Conservation (phyloP, 1,284 basidiomycete genomes). For the Phellinidium pouzarii region DNA sequence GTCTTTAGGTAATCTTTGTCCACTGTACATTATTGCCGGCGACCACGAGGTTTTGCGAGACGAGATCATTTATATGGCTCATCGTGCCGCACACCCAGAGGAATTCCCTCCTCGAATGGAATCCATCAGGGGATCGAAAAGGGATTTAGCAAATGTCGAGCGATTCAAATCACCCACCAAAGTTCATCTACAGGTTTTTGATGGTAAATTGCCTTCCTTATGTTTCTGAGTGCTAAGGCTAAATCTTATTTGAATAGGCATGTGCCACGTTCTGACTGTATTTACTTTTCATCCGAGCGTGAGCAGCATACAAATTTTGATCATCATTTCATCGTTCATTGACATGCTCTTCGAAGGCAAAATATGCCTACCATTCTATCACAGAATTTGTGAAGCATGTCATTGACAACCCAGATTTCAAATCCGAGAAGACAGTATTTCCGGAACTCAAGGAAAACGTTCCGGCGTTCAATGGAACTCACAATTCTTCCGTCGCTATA, state of each 20-base stretch:
- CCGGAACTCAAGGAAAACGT: slow-evolving; percentile 32
- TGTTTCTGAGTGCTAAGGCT: background rate
- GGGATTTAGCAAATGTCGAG: slow-evolving; percentile 48
- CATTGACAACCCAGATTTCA: slow-evolving; percentile 31
- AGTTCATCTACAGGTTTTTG: slow-evolving; percentile 72
- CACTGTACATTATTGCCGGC: slow-evolving; percentile 73
- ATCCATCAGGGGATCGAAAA: slow-evolving; percentile 37
- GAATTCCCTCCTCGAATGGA: slow-evolving; percentile 61
- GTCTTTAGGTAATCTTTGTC: slow-evolving; percentile 79
- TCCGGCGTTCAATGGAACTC: background rate
- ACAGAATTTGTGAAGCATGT: slow-evolving; percentile 52
- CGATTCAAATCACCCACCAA: slow-evolving; percentile 64
- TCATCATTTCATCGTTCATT: background rate
- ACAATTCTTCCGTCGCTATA: background rate
- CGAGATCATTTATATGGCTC: slow-evolving; percentile 77
- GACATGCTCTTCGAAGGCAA: slow-evolving; percentile 33
- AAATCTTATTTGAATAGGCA: slow-evolving; percentile 30
- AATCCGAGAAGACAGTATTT: slow-evolving; percentile 38
- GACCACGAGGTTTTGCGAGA: slow-evolving; percentile 78
- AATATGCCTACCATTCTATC: slow-evolving; percentile 51
- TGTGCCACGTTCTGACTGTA: slow-evolving; percentile 65
- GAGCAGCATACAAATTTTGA: slow-evolving; percentile 29
- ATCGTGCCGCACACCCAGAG: slow-evolving; percentile 75
- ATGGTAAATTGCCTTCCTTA: slow-evolving; percentile 33
- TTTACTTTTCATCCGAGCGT: slow-evolving; percentile 60